Evolutionary conservation across 108 stramenopile species (phyloP), one percentile per base, ranked within the genome.

Genomic region (Cyclotella cryptica): DNA sequence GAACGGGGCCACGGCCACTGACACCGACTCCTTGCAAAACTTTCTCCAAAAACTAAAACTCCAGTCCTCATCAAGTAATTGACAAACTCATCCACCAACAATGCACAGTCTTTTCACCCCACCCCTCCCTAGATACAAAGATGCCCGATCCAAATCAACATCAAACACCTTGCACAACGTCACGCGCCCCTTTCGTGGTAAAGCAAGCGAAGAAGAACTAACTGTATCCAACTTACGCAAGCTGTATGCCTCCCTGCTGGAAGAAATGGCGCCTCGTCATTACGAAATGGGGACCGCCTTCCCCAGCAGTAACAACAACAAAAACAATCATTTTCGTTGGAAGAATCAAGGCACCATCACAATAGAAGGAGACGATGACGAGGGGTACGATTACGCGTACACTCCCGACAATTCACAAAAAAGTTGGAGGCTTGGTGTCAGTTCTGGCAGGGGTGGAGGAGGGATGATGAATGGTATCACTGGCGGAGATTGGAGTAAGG

Each of bases 181-280:
- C 30, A 35, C 35, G 4, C 6, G 6, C 35, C 35, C 35, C 2
- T 35, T 35, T 35, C 35, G 35, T 35, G 35, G 35, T 5, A 35
- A 35, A 35, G 6, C 35, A 2, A 35, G 35, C 8, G 49, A 8
- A 7, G 43, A 81, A 43, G 80, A 81, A 42, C 68, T 81, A 5
- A 61, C 67, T 39, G 80, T 81, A 9, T 41, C 68, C 28, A 69
- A 61, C 46, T 42, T 81, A 15, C 80, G 80, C 41, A 61, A 54
- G 22, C 17, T 81, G 1, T 81, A 81, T 58, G 74, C 80, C 26
- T 69, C 80, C 39, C 41, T 81, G 0, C 58, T 81, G 22, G 73
- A 81, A 59, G 80, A 81, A 58, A 70, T 81, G 72, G 80, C 79
- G 28, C 79, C 79, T 10, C 17, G 39, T n/a, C 73, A 74, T 46